A percentile compares a stretch with the other conserved stretches of the same genome.
phyloP scores from a whole-genome alignment of 2,329 filamentous ascomycete species.

The Didymellaceae sp. region DNA sequence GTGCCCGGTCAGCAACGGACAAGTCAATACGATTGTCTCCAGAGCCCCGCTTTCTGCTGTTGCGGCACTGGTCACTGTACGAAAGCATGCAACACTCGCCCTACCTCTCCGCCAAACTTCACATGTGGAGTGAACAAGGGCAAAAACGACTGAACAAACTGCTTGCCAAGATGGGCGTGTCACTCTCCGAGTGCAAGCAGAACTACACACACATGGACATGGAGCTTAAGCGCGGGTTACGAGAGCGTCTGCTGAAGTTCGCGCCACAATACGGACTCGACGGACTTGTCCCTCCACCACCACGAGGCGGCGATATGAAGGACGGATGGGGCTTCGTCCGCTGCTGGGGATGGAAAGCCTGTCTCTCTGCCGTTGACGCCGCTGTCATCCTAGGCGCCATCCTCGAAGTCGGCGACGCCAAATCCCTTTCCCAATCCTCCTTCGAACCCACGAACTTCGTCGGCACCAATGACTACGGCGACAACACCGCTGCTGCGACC shows the following conservation, averaged over 20 bases:
- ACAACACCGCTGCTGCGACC: conserved; percentile 28
- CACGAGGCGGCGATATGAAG: conserved; percentile 72
- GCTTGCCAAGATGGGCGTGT: conserved; percentile 97
- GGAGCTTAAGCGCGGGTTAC: conserved; percentile 86
- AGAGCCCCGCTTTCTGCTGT: conserved; percentile 89
- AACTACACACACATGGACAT: conserved; percentile 99
- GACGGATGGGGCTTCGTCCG: conserved; percentile 97
- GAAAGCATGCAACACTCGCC: conserved; percentile 98
- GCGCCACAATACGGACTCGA: conserved; percentile 93
- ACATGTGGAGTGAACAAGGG: conserved; percentile 92
- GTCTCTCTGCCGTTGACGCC: conserved; percentile 89
- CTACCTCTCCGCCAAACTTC: conserved; percentile 87
- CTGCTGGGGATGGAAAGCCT: conserved; percentile 97
- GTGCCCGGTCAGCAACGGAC: conserved; percentile 86
- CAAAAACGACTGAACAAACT: conserved; percentile 90
- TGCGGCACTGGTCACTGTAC: conserved; percentile 96
- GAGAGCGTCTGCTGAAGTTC: conserved; percentile 86
- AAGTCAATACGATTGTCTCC: conserved; percentile 90
- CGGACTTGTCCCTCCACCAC: conserved; percentile 78
- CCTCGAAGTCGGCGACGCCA: conserved; percentile 81
- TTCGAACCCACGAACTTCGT: conserved; percentile 42
- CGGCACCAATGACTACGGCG: conserved; percentile 33
- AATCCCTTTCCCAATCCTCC: conserved; percentile 40
- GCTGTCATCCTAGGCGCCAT: conserved; percentile 92
- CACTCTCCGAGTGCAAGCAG: conserved; percentile 90